phyloP scores from a whole-genome alignment of 768 basidiomycete species.

The Gymnopilus junonius region DNA sequence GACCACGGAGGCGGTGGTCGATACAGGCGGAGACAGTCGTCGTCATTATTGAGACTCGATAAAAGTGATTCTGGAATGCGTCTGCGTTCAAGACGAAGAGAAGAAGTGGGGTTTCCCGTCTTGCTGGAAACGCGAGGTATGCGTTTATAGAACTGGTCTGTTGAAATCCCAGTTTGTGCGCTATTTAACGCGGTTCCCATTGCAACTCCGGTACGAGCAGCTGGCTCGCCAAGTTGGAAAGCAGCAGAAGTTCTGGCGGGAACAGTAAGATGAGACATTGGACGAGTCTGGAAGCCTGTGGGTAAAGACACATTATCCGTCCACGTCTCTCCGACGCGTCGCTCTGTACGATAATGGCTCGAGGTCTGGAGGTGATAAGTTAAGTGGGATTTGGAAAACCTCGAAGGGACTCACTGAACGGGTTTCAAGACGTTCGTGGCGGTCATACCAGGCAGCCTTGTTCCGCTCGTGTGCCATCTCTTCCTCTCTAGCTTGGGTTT shows the following conservation, averaged over 20 bases:
- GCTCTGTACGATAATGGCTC: background rate
- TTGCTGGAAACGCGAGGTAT: constrained; percentile 2
- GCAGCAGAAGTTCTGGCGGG: background rate
- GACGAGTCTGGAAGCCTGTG: background rate
- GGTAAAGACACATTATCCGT: background rate
- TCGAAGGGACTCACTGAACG: background rate
- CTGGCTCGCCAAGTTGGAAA: background rate
- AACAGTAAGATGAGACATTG: background rate
- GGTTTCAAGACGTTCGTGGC: constrained; percentile 20
- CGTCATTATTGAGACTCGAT: constrained; percentile 5
- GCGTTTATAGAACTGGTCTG: constrained; percentile 2
- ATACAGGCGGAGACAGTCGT: constrained; percentile 37
- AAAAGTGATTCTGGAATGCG: background rate
- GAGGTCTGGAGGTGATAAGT: background rate
- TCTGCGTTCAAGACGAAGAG: constrained; percentile 8
- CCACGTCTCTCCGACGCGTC: background rate
- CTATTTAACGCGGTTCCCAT: background rate
- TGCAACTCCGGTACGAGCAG: background rate
- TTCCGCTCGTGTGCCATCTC: constrained; percentile 22
- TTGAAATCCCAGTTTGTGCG: background rate
- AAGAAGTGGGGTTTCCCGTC: constrained; percentile 2
- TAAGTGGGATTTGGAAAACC: background rate
- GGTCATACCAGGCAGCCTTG: constrained; percentile 30
- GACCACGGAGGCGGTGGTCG: constrained; percentile 43
- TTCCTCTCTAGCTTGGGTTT: constrained; percentile 19